A percentile compares a stretch with the other conserved stretches of the same genome.
phyloP scores from a whole-genome alignment of 2,329 filamentous ascomycete species.

The Stagonosporopsis tanaceti region DNA sequence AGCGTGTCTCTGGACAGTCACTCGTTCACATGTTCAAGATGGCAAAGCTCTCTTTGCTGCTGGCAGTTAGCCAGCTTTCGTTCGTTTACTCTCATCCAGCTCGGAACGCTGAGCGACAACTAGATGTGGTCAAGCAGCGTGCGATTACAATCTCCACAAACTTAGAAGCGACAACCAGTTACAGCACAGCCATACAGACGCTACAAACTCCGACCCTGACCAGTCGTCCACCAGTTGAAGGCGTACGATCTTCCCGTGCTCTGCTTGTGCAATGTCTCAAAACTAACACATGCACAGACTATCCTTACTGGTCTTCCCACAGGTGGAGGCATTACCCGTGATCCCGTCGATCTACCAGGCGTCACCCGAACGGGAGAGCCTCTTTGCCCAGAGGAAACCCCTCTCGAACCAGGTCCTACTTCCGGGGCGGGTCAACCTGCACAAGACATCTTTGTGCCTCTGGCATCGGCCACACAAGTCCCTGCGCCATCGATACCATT shows the following conservation, averaged over 20 bases:
- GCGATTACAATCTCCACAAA: constrained; percentile 32
- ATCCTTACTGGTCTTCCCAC: constrained; percentile 44
- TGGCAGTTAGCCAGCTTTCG: constrained; percentile 35
- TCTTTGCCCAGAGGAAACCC: constrained; percentile 39
- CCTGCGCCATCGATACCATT: constrained; percentile 50
- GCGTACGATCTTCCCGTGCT: constrained; percentile 29
- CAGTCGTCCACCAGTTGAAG: constrained; percentile 34
- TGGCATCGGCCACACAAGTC: constrained; percentile 44
- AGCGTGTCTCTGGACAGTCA: constrained; percentile 27
- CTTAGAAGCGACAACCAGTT: constrained; percentile 41
- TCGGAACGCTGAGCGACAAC: constrained; percentile 20
- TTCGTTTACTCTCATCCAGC: constrained; percentile 38
- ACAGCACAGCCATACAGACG: constrained; percentile 36
- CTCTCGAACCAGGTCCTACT: constrained; percentile 40
- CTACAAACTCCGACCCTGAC: constrained; percentile 41
- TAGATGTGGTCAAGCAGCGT: constrained; percentile 27
- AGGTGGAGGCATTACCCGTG: constrained; percentile 35
- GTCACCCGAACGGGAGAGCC: constrained; percentile 30
- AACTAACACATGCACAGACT: constrained; percentile 30
- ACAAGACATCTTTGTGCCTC: constrained; percentile 52
- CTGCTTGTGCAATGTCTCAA: background rate
- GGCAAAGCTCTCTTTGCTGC: constrained; percentile 37
- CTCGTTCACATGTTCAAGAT: constrained; percentile 27
- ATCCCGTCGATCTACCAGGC: constrained; percentile 34
- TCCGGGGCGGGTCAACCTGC: constrained; percentile 24